These are phyloP conservation scores for Yamadazyma paraphyllophila DNA, from an alignment of 805 yeast species.

Conservation along the genomic window DNA sequence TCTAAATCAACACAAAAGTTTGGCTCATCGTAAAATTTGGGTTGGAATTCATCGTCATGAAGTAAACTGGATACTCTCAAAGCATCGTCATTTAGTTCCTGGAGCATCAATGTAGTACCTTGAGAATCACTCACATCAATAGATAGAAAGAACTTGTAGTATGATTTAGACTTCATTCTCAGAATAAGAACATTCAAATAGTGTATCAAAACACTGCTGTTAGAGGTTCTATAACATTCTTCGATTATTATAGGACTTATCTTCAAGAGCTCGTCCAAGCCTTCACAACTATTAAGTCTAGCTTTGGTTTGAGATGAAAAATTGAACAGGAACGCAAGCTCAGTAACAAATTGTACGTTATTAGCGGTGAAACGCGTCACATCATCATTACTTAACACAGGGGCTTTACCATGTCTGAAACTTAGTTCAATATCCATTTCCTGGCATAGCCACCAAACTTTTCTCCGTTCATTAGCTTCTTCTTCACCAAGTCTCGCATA, in stretches of 20 bases:
- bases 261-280: background rate
- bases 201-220: background rate
- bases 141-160: slow-evolving; percentile 30
- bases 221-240: background rate
- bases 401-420: slow-evolving; percentile 39
- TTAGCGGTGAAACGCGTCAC: background rate
- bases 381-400: slow-evolving; percentile 24
- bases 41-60: slow-evolving; percentile 18
- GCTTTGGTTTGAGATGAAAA: background rate
- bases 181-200: slow-evolving; percentile 16
- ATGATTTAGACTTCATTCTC: slow-evolving; percentile 27
- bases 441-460: slow-evolving; percentile 36
- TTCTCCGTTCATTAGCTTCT: slow-evolving; percentile 23
- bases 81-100: slow-evolving; percentile 26
- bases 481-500: slow-evolving; percentile 17
- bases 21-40: slow-evolving; percentile 35
- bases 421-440: slow-evolving; percentile 36
- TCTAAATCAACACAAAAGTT: slow-evolving; percentile 16
- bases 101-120: slow-evolving; percentile 21
- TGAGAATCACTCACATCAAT: slow-evolving; percentile 19
- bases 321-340: background rate
- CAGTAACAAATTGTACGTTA: background rate
- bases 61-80: slow-evolving; percentile 16
- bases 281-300: background rate
- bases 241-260: background rate